Base-by-base conservation (phyloP, 202 grass and related monocot genomes). In the Carex arenaria region DNA sequence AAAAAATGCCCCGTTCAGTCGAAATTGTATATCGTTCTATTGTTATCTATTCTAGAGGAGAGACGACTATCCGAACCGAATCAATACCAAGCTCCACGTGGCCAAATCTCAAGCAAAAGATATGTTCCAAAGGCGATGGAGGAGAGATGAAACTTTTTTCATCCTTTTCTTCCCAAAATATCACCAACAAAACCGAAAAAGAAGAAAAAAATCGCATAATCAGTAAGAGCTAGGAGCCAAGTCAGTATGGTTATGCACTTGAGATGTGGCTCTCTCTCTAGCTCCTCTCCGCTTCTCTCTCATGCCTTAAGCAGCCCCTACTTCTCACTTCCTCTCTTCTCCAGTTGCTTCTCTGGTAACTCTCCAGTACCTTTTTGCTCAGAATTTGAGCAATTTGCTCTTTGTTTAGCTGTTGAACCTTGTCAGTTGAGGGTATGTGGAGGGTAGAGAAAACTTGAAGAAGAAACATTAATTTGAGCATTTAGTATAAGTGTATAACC, bases 301-400 rank as follows among this genome's bases (percentile, higher is more conserved):
- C 42, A 59, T 55, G 40, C 43, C 12, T 55, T 17, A 30, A 52
- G 36, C 47, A 64, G 19, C 61, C 14, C 79, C 61, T 65, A 20
- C 79, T 82, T 79, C 19, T 79, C 79, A 10, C 61, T 82, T 51
- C 79, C 62, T 53, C 79, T 82, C 79, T 66, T 66, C 19, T 82
- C 62, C 79, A 82, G 19, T 19, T 52, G 79, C 38, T 65, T 51
- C 26, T 65, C 62, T 54, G 79, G 79, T 64, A 81, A 32, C 22
- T 65, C 57, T 60, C 28, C 15, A 32, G 31, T 79, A 36, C 34
- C 4, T 20, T 17, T 82, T 64, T 72, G 31, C 23, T 56, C 20
- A 15, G 3, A 52, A 26, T 53, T 26, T 7, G 70, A 30, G 20
- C 18, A 51, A 26, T 19, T 51, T 51, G 10, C 20, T 51, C 20